These are phyloP conservation scores for Suhomyces panamericanus DNA, from an alignment of 1,139 yeast species.

Conservation along the genomic window DNA sequence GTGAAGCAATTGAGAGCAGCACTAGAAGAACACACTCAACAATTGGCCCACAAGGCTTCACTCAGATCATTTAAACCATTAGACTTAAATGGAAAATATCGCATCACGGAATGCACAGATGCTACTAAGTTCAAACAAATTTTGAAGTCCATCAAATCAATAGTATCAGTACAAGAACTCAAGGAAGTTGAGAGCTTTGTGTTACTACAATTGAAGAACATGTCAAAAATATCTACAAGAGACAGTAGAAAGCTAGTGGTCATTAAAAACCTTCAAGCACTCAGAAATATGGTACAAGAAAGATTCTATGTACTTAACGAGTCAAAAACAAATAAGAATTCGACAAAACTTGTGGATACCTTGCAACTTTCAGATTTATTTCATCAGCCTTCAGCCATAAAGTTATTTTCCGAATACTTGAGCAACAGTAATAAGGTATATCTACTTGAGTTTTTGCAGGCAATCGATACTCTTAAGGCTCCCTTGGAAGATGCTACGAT, in stretches of 20 bases:
- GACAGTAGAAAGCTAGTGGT: conserved; percentile 8
- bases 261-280: conserved; percentile 15
- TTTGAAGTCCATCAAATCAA: conserved; percentile 14
- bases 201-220: conserved; percentile 20
- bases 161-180: conserved; percentile 23
- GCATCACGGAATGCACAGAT: conserved; percentile 29
- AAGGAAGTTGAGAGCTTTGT: conserved; percentile 23
- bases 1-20: conserved; percentile 73
- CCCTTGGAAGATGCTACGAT: conserved; percentile 59
- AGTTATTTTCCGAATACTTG: conserved; percentile 59
- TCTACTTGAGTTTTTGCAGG: conserved; percentile 62
- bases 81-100: conserved; percentile 3
- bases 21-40: conserved; percentile 60
- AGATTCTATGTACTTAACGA: not conserved
- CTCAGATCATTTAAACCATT: conserved; percentile 5
- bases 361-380: conserved; percentile 19
- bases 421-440: conserved; percentile 44
- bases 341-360: conserved; percentile 10
- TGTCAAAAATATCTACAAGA: conserved; percentile 6
- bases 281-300: conserved; percentile 15
- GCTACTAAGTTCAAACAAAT: conserved; percentile 39
- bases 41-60: conserved; percentile 8
- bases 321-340: not conserved
- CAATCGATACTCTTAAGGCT: conserved; percentile 66
- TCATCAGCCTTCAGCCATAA: conserved; percentile 46